These are phyloP conservation scores for Alternaria triticimaculans DNA, from an alignment of 2,329 filamentous ascomycete species.

Conservation along the genomic window DNA sequence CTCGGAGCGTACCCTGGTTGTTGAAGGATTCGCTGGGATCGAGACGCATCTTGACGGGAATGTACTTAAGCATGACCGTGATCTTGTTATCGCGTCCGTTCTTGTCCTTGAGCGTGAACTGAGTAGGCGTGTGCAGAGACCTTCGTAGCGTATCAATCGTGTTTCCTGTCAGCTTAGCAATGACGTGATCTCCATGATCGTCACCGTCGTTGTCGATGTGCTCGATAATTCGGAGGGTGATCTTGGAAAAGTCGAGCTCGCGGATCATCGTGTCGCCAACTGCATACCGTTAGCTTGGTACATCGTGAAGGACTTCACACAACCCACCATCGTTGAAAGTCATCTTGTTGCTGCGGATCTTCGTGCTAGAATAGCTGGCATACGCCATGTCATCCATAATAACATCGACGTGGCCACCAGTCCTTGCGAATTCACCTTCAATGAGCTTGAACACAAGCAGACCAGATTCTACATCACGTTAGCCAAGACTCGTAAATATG, in stretches of 20 bases:
- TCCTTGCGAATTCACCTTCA: slow-evolving; percentile 82
- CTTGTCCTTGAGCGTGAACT: slow-evolving; percentile 78
- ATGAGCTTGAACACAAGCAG: slow-evolving; percentile 93
- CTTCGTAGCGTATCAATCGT: slow-evolving; percentile 88
- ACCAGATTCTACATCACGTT: slow-evolving; percentile 72
- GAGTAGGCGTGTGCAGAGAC: slow-evolving; percentile 88
- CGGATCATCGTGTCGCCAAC: slow-evolving; percentile 93
- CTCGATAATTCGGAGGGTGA: slow-evolving; percentile 86
- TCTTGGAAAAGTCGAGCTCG: slow-evolving; percentile 93
- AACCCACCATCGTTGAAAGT: slow-evolving; percentile 79
- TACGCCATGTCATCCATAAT: slow-evolving; percentile 95
- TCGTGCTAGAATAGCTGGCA: slow-evolving; percentile 83
- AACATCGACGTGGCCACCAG: slow-evolving; percentile 80
- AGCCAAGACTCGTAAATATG: slow-evolving; percentile 32
- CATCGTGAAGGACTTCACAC: neutral
- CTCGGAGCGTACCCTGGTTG: slow-evolving; percentile 93
- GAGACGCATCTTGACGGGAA: slow-evolving; percentile 91
- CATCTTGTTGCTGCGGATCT: slow-evolving; percentile 70
- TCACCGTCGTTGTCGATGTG: slow-evolving; percentile 77
- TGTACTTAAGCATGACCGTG: slow-evolving; percentile 91
- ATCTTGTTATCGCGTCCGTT: slow-evolving; percentile 79
- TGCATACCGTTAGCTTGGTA: slow-evolving; percentile 39
- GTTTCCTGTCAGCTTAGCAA: slow-evolving; percentile 83
- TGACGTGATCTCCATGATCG: slow-evolving; percentile 71
- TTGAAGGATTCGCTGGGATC: slow-evolving; percentile 97